These are phyloP conservation scores for Lophiotrema nucula DNA, from an alignment of 495 filamentous ascomycete species.

Conservation along the genomic window DNA sequence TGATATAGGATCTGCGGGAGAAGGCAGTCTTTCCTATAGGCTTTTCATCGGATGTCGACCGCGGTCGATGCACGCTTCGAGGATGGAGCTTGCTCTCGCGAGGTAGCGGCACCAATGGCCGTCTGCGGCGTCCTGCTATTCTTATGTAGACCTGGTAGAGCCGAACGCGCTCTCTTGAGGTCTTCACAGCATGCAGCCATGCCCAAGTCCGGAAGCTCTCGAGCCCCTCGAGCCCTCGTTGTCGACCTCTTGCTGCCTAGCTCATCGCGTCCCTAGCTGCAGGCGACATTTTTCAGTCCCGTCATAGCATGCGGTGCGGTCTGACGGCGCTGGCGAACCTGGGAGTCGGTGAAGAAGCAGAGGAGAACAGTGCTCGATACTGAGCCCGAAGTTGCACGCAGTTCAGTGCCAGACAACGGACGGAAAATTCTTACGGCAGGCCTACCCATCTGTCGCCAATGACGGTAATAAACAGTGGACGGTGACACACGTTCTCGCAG, in stretches of 20 bases:
- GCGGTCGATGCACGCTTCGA: constrained; percentile 17
- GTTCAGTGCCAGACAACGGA: not conserved
- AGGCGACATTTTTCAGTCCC: not conserved
- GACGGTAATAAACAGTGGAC: not conserved
- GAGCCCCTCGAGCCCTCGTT: not conserved
- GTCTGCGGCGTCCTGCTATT: constrained; percentile 1
- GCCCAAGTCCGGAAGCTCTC: constrained; percentile 12
- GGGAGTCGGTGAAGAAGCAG: constrained; percentile 5
- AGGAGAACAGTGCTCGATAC: not conserved
- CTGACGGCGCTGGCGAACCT: not conserved
- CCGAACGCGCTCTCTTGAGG: not conserved
- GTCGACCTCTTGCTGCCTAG: not conserved
- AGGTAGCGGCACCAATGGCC: constrained; percentile 17
- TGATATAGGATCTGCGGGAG: not conserved
- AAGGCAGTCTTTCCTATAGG: constrained; percentile 1
- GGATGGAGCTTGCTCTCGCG: constrained; percentile 11
- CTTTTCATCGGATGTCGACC: not conserved
- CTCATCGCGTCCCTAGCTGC: not conserved
- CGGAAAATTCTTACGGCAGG: not conserved
- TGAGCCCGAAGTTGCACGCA: no score
- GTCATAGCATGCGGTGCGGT: not conserved
- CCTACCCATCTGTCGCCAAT: not conserved
- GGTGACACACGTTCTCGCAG: not conserved
- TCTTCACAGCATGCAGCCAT: constrained; percentile 28
- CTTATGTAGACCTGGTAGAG: constrained; percentile 2